Base-by-base conservation (phyloP, 208 protist species). In the Acanthamoeba triangularis region DNA sequence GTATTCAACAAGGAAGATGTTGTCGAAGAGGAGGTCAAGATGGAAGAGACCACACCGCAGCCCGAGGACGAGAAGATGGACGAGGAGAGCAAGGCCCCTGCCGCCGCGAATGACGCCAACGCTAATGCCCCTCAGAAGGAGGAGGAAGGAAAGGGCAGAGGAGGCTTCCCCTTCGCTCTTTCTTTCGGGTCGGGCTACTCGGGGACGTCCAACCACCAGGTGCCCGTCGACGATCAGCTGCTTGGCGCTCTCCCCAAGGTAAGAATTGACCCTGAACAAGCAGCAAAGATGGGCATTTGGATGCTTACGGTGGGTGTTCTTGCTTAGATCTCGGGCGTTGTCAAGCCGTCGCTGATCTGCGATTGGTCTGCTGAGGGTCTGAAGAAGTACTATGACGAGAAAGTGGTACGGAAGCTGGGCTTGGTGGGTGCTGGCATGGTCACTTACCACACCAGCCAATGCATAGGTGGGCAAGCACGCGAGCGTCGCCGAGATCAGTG, bases 151-250 rank as follows among this genome's bases (percentile, higher is more conserved):
- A 76, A 44, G n/a, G 67, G 67, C 14, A 33, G 67, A 16, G 67
- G 67, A 2, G 67, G 67, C 67, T 76, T 44, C 67, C 67, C 67
- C 30, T 76, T 76, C 67, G 67, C 67, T 18, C 67, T 76, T 23
- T 76, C 67, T 7, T 76, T 76, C 18, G 67, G 67, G 13, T 76
- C 67, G 8, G 67, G 67, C 33, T 76, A 76, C 30, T 76, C 67
- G 67, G 67, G 67, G 8, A 41, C 33, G 30, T 11, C 14, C 23
- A 76, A 33, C 67, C 20, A 44, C 18, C 67, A 33, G 8, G 67
- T 76, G 67, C 67, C 67, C 67, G 67, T 76, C 13, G 67, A 76
- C 67, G 67, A 76, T 30, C 30, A 76, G 67, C 33, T 76, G 33
- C 13, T 76, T 11, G 67, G 67, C 67, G 67, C 67, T n/a, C 67